Conservation (phyloP, 202 grass and related monocot species). For the Panicum hallii region DNA sequence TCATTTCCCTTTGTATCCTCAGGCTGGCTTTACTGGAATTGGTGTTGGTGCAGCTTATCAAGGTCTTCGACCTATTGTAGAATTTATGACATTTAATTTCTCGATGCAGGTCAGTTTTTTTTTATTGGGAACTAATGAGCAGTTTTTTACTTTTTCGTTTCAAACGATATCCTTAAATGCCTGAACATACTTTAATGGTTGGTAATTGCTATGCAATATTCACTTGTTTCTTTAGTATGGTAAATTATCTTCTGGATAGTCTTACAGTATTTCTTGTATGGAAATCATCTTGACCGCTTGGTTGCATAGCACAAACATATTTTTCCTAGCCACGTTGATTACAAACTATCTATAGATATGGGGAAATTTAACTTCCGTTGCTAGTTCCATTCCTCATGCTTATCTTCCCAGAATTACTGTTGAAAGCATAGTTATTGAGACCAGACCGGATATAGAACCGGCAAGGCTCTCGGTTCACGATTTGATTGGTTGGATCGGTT, state of each 20-base stretch:
- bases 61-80: slow-evolving; percentile 82
- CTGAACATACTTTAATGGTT: neutral
- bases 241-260: neutral
- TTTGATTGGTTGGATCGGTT: no score
- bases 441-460: no score
- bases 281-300: slow-evolving; percentile 10
- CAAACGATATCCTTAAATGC: slow-evolving; percentile 2
- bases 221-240: slow-evolving; percentile 30
- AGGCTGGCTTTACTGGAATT: slow-evolving; percentile 99
- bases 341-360: neutral
- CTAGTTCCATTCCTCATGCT: neutral
- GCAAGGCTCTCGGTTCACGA: no score
- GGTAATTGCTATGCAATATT: neutral
- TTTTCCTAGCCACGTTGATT: neutral
- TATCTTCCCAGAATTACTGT: slow-evolving; percentile 13
- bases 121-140: neutral
- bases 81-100: slow-evolving; percentile 99
- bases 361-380: neutral
- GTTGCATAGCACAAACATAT: neutral
- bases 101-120: slow-evolving; percentile 82
- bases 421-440: neutral
- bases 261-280: neutral
- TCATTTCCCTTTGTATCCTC: slow-evolving; percentile 34
- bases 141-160: slow-evolving; percentile 6
- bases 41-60: slow-evolving; percentile 95